Percentiles rank a stretch among this genome's conserved stretches.
Conservation (phyloP, 257 asterid genomes). For the Lavandula angustifolia region DNA sequence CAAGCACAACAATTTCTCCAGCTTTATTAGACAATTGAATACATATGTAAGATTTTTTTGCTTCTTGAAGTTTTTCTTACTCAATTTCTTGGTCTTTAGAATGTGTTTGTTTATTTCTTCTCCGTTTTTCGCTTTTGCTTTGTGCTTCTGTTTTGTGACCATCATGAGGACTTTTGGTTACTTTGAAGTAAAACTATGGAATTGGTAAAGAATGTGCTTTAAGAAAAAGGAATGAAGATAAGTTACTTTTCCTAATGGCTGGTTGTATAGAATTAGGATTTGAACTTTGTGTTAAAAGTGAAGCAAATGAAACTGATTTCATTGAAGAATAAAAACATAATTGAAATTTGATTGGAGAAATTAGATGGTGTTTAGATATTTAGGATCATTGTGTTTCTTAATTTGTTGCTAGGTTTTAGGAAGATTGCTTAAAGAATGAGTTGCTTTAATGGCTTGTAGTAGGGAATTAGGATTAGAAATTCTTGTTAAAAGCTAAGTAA, state of each 20-base stretch:
- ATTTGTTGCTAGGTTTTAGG: too few species aligned
- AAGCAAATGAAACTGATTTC: conserved; percentile 17
- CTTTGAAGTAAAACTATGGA: not conserved
- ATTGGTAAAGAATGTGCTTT: not conserved
- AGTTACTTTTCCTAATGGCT: not conserved
- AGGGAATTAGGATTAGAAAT: too few species aligned
- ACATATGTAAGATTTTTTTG: conserved; percentile 68
- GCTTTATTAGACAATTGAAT: conserved; percentile 90
- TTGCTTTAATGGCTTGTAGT: too few species aligned
- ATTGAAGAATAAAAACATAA: not conserved
- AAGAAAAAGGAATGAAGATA: not conserved
- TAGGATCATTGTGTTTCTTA: not conserved
- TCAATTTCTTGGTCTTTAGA: not conserved
- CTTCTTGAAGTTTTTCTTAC: conserved; percentile 3
- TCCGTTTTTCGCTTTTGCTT: too few species aligned
- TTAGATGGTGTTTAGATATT: not conserved
- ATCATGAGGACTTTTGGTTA: conserved; percentile 2
- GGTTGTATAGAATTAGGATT: conserved; percentile 3
- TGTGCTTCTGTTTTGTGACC: too few species aligned
- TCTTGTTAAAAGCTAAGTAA: too few species aligned
- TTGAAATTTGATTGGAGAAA: conserved; percentile 9
- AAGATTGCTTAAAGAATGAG: too few species aligned
- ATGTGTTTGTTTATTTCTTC: conserved; percentile 3
- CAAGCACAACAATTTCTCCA: conserved; percentile 92
- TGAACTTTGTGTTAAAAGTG: not conserved